These are phyloP conservation scores for Ogataea henricii DNA, from an alignment of 805 yeast genomes.

Conservation along the genomic window DNA sequence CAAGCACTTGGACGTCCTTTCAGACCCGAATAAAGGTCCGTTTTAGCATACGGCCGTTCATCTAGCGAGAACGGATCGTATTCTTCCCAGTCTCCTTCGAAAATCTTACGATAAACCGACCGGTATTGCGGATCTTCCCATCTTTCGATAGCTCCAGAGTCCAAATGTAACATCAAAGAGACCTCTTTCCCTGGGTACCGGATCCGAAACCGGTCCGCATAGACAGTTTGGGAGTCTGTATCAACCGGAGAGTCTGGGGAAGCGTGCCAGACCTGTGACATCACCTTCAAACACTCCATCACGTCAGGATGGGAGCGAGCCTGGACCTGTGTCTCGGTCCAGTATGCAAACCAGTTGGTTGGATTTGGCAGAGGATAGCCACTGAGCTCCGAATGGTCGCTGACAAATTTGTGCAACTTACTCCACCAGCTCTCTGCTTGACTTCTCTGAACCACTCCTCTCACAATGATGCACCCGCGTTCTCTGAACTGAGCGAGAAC, in stretches of 20 bases:
- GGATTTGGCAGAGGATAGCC: conserved; percentile 5
- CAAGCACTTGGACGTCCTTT: conserved; percentile 19
- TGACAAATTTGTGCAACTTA: background rate
- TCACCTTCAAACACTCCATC: conserved; percentile 3
- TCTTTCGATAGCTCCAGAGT: conserved; percentile 43
- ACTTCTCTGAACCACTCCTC: background rate
- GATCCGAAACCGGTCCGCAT: conserved; percentile 4
- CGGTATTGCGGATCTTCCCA: conserved; percentile 45
- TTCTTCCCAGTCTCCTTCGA: conserved; percentile 42
- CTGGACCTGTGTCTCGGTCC: conserved; percentile 4
- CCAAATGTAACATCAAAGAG: conserved; percentile 41
- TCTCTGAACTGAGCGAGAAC: conserved; percentile 1
- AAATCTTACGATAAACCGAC: conserved; percentile 36
- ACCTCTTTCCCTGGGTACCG: conserved; percentile 37
- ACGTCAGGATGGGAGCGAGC: conserved; percentile 4
- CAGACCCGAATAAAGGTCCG: conserved; percentile 34
- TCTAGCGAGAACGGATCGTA: conserved; percentile 42
- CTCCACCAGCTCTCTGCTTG: background rate
- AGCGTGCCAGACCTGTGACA: conserved; percentile 2
- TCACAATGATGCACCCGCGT: conserved; percentile 3
- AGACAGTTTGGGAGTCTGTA: conserved; percentile 4
- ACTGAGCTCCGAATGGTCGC: conserved; percentile 2
- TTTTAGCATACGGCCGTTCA: conserved; percentile 34
- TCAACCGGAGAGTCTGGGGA: background rate
- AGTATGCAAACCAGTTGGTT: conserved; percentile 6